phyloP scores from a whole-genome alignment of 345 rosid species.

The Cochlearia excelsa region DNA sequence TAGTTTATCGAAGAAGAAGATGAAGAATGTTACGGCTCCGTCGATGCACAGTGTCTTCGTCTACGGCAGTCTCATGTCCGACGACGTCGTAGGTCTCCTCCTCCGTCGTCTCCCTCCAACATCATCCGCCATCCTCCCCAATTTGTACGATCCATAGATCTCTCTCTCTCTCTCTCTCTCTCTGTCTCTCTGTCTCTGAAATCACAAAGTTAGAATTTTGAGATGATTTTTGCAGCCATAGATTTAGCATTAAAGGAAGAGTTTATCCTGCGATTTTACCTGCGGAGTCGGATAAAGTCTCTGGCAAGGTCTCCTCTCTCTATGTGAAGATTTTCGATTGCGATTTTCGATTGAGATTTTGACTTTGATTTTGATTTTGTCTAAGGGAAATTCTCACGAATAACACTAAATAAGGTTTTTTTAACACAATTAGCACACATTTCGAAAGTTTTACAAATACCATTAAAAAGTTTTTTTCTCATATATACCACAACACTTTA shows the following conservation, averaged over 20 bases:
- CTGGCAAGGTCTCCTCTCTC: constrained; percentile 49
- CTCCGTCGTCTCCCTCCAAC: constrained; percentile 59
- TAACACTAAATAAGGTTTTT: too few relatives aligned
- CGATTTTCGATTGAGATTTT: too few relatives aligned
- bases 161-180: neutral
- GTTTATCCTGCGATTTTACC: constrained; percentile 92
- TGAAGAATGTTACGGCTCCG: constrained; percentile 16
- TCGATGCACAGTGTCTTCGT: constrained; percentile 63
- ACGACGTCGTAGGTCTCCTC: constrained; percentile 75
- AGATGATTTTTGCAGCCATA: constrained; percentile 48
- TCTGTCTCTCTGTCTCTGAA: neutral
- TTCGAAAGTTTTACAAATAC: too few relatives aligned
- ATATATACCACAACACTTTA: too few relatives aligned
- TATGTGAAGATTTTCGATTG: too few relatives aligned
- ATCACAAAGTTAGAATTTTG: neutral
- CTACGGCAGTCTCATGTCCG: constrained; percentile 79
- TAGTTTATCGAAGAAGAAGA: neutral
- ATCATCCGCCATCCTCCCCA: constrained; percentile 58
- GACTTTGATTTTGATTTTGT: too few relatives aligned
- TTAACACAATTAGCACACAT: too few relatives aligned
- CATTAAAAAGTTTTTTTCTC: too few relatives aligned
- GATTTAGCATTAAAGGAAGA: constrained; percentile 81
- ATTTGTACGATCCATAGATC: constrained; percentile 43
- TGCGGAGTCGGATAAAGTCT: constrained; percentile 42
- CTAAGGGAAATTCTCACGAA: too few relatives aligned